Evolutionary conservation across 768 basidiomycete species (phyloP), one percentile per base, ranked within the genome.

Genomic region (Nidula microcarpa): DNA sequence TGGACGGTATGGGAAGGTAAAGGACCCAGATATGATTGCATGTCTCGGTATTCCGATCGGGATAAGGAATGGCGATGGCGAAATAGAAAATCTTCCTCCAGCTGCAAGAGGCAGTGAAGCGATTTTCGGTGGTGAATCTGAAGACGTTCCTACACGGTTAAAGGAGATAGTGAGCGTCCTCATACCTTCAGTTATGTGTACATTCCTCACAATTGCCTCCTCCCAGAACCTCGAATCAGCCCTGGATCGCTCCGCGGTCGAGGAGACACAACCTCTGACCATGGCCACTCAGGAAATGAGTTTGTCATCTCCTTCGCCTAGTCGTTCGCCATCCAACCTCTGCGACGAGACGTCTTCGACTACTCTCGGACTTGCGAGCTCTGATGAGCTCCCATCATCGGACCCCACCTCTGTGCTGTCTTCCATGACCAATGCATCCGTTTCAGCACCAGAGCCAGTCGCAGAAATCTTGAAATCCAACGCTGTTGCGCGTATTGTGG

Each of bases 41-140:
- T 62, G 68, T 33, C 48, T 57, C 49, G 53, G 69, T 55, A 63
- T 68, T 30, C 86, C 85, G 2, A 65, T 86, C 30, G 89, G 89
- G 9, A 57, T 87, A 10, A 72, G 84, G 55, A 79, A 78, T 56
- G 73, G 78, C 17, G 74, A 74, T 14, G 88, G 88, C 3, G 57
- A 63, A 1, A 79, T 90, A 43, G 69, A 76, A n/a, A 53, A 76
- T 8, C 51, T 62, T 14, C 54, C 56, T 14, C 60, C 67, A 14
- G 67, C 68, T 45, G 69, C 69, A n/a, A 54, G 56, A 14, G 68
- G 62, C 14, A 2, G 13, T 5, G 79, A 80, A 62, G 73, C 71
- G 10, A 73, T 75, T 51, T 86, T 81, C 48, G 70, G 69, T 32
- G 87, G 87, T 6, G 56, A 71, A 30, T 66, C 74, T 4, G 82